phyloP scores from a whole-genome alignment of 2,329 filamentous ascomycete genomes.

The Thermomyces lanuginosus region DNA sequence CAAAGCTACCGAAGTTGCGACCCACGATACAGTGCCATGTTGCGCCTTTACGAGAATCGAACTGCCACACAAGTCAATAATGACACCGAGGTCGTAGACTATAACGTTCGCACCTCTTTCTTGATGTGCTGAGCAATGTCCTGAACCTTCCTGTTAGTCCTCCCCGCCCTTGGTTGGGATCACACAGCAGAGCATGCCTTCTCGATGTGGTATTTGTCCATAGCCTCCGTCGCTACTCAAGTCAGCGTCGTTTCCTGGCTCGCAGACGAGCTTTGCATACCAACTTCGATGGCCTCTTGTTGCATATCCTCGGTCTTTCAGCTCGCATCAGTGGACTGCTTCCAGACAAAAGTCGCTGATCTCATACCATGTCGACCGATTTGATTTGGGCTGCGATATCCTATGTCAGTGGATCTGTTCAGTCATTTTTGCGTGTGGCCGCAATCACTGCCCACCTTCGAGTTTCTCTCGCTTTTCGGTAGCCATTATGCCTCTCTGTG shows the following conservation, averaged over 20 bases:
- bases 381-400: slow-evolving; percentile 68
- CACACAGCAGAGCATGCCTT: too few species aligned
- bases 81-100: slow-evolving; percentile 2
- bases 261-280: slow-evolving; percentile 39
- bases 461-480: slow-evolving; percentile 54
- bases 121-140: slow-evolving; percentile 95
- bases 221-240: slow-evolving; percentile 48
- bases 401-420: slow-evolving; percentile 9
- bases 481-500: slow-evolving; percentile 19
- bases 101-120: slow-evolving; percentile 50
- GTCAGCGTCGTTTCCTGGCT: slow-evolving; percentile 3
- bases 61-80: slow-evolving; percentile 39
- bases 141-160: too few species aligned
- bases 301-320: slow-evolving; percentile 93
- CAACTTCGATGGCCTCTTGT: slow-evolving; percentile 83
- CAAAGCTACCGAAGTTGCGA: slow-evolving; percentile 96
- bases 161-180: too few species aligned
- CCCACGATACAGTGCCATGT: slow-evolving; percentile 99
- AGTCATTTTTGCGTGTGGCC: too few species aligned
- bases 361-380: slow-evolving; percentile 87
- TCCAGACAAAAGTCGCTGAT: background rate
- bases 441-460: slow-evolving; percentile 40
- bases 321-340: background rate
- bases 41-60: slow-evolving; percentile 89
- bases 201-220: slow-evolving; percentile 55